phyloP scores from a whole-genome alignment of 352 stramenopile species.

The Phytophthora sojae region DNA sequence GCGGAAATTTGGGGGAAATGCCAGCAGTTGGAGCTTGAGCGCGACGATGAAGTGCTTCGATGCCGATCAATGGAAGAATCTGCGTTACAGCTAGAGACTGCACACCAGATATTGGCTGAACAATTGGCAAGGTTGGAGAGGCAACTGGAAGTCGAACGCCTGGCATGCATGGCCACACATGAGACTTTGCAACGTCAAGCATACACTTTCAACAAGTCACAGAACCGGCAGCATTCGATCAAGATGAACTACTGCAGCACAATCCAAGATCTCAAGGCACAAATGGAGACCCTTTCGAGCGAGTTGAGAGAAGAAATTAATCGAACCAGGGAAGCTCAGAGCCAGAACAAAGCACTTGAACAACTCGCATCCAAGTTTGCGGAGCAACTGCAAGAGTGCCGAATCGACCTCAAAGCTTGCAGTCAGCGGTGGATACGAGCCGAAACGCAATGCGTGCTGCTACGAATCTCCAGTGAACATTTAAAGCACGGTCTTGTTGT shows the following conservation, averaged over 20 bases:
- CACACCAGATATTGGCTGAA: neutral
- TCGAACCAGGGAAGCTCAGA: neutral
- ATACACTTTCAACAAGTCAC: constrained; percentile 17
- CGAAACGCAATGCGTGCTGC: constrained; percentile 20
- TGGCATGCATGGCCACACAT: constrained; percentile 18
- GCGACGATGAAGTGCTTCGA: constrained; percentile 12
- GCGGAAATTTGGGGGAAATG: neutral
- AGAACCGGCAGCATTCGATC: constrained; percentile 21
- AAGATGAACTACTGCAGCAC: constrained; percentile 18
- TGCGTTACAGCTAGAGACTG: constrained; percentile 8
- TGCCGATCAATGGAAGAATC: neutral
- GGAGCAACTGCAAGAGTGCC: constrained; percentile 23
- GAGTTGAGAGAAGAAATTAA: neutral
- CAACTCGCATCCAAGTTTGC: neutral
- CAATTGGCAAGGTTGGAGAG: constrained; percentile 10
- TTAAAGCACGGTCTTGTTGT: constrained; percentile 11
- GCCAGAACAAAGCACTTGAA: neutral
- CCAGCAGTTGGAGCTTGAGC: constrained; percentile 17
- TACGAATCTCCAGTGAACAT: constrained; percentile 10
- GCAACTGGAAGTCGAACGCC: constrained; percentile 16
- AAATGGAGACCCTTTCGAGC: constrained; percentile 4
- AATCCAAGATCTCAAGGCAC: constrained; percentile 22
- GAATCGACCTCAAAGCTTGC: constrained; percentile 18
- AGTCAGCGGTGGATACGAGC: constrained; percentile 16
- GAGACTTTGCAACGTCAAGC: constrained; percentile 28